phyloP scores from a whole-genome alignment of 805 yeast genomes.

The Torulaspora quercuum region DNA sequence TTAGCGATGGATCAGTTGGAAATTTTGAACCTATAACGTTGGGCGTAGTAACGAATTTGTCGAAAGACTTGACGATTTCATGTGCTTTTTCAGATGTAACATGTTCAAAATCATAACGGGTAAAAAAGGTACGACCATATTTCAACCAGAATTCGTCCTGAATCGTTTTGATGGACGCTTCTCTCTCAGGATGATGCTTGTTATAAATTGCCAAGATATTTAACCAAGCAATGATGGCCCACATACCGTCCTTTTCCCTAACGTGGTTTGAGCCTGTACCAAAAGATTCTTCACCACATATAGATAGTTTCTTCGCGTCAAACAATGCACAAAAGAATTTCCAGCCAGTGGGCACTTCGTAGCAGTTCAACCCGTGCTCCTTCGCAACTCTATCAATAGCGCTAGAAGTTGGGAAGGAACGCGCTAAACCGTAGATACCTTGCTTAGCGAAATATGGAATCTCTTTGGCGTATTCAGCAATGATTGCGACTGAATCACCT shows the following conservation, averaged over 20 bases:
- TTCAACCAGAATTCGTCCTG: constrained; percentile 84
- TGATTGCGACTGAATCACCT: constrained; percentile 96
- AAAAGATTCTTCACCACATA: constrained; percentile 97
- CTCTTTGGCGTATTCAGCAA: constrained; percentile 84
- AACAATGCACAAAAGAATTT: constrained; percentile 94
- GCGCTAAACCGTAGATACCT: constrained; percentile 89
- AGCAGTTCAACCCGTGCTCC: constrained; percentile 64
- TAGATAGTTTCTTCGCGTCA: constrained; percentile 87
- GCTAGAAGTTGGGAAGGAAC: constrained; percentile 96
- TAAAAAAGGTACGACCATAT: constrained; percentile 95
- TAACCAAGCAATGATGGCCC: constrained; percentile 98
- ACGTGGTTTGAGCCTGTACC: constrained; percentile 98
- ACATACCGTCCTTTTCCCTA: constrained; percentile 94
- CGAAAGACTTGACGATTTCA: constrained; percentile 56
- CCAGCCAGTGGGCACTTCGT: constrained; percentile 99
- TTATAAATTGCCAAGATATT: constrained; percentile 86
- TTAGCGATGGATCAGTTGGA: constrained; percentile 44
- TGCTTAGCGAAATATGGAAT: constrained; percentile 88
- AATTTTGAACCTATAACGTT: constrained; percentile 51
- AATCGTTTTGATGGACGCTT: constrained; percentile 70
- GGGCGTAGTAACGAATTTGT: constrained; percentile 38
- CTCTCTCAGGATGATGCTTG: constrained; percentile 51
- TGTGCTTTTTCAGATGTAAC: constrained; percentile 73
- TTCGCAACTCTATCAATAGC: constrained; percentile 91
- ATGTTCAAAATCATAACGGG: constrained; percentile 91